Conservation (phyloP, 495 filamentous ascomycete genomes). For the Daldinia decipiens region DNA sequence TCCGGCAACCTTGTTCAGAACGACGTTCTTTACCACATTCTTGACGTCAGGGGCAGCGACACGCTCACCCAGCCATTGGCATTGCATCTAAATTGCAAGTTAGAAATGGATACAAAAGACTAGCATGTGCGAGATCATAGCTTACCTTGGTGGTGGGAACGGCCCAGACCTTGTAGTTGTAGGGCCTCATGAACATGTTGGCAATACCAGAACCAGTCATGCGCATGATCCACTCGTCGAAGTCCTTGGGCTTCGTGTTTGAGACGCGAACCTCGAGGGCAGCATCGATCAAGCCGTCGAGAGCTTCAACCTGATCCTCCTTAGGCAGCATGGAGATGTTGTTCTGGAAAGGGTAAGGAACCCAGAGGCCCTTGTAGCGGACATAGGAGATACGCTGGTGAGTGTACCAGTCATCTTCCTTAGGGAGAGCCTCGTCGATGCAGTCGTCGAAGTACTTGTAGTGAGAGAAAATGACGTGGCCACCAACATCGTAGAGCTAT, state of each 20-base stretch:
- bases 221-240: constrained; percentile 98
- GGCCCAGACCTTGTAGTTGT: constrained; percentile 99
- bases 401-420: constrained; percentile 93
- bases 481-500: constrained; percentile 98
- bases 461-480: constrained; percentile 99
- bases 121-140: not conserved
- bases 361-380: constrained; percentile 94
- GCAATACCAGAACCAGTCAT: constrained; percentile 92
- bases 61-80: constrained; percentile 97
- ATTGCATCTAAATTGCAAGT: constrained; percentile 85
- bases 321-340: constrained; percentile 99
- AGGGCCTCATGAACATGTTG: constrained; percentile 97
- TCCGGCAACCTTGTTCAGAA: constrained; percentile 94
- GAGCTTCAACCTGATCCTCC: constrained; percentile 93
- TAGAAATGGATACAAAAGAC: not conserved
- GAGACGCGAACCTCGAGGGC: constrained; percentile 84
- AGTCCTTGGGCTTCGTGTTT: constrained; percentile 91
- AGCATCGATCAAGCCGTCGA: constrained; percentile 97
- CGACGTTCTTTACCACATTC: constrained; percentile 91
- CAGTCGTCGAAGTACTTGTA: constrained; percentile 99
- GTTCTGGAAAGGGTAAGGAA: constrained; percentile 99
- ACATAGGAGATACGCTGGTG: constrained; percentile 99
- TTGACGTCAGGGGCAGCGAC: constrained; percentile 98
- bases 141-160: constrained; percentile 96
- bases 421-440: constrained; percentile 94